Percentiles rank a stretch among this genome's conserved stretches.
Conservation (phyloP, 2,329 filamentous ascomycete genomes). For the Chaetomiaceae sp. region DNA sequence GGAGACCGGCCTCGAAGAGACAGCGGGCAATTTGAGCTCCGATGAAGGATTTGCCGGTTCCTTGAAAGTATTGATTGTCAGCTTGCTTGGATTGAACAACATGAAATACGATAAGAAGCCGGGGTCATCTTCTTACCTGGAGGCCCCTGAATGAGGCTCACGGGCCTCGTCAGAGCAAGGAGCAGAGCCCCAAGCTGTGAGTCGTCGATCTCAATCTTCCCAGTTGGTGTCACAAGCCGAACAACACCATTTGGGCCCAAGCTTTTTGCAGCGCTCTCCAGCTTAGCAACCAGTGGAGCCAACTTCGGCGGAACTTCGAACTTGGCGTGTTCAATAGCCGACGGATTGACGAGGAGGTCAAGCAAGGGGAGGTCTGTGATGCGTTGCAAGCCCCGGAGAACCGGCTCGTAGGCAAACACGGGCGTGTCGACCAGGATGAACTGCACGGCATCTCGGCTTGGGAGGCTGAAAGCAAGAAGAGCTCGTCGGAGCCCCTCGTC, state of each 20-base stretch:
- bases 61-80: slow-evolving; percentile 40
- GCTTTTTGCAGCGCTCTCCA: background rate
- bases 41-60: slow-evolving; percentile 72
- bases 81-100: too few species aligned
- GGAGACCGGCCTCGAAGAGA: slow-evolving; percentile 48
- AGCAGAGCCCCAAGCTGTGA: slow-evolving; percentile 56
- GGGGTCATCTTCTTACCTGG: slow-evolving; percentile 47
- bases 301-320: slow-evolving; percentile 14
- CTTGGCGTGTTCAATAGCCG: background rate
- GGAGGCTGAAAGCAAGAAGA: slow-evolving; percentile 38
- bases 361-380: slow-evolving; percentile 54
- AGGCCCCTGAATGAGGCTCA: slow-evolving; percentile 67
- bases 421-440: slow-evolving; percentile 62
- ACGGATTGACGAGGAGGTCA: slow-evolving; percentile 43
- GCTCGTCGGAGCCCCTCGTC: slow-evolving; percentile 41
- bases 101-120: background rate
- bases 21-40: slow-evolving; percentile 59
- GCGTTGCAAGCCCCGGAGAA: slow-evolving; percentile 55
- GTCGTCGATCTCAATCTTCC: slow-evolving; percentile 23
- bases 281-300: background rate
- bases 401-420: slow-evolving; percentile 65
- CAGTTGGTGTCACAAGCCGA: slow-evolving; percentile 3
- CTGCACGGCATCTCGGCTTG: slow-evolving; percentile 30
- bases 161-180: slow-evolving; percentile 45
- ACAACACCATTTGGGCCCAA: background rate